A percentile compares a stretch with the other conserved stretches of the same genome.
These are phyloP conservation scores for Cordyceps javanica DNA, from an alignment of 2,329 filamentous ascomycete species.

Conservation along the genomic window DNA sequence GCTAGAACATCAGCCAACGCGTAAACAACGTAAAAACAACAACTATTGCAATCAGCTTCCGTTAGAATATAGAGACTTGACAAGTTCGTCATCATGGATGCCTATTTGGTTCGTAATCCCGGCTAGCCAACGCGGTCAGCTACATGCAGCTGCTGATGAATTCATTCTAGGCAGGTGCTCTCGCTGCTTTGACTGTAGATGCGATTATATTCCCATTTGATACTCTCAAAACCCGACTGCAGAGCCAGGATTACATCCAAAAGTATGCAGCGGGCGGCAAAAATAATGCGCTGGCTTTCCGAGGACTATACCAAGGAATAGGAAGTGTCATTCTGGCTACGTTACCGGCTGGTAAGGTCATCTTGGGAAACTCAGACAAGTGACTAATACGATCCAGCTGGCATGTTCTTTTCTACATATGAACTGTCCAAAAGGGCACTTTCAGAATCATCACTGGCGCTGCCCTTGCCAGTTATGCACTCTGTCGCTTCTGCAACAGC, in stretches of 20 bases:
- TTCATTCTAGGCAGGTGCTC: slow-evolving; percentile 70
- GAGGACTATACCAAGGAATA: slow-evolving; percentile 80
- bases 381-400: slow-evolving; percentile 44
- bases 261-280: slow-evolving; percentile 54
- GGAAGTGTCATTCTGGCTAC: slow-evolving; percentile 81
- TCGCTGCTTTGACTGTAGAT: slow-evolving; percentile 81
- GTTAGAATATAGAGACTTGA: no score
- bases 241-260: slow-evolving; percentile 68
- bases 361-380: background rate
- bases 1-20: no score
- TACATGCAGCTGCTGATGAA: background rate
- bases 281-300: slow-evolving; percentile 43
- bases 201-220: slow-evolving; percentile 82
- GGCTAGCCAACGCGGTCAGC: accelerated
- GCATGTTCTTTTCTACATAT: slow-evolving; percentile 86
- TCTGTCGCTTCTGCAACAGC: slow-evolving; percentile 67
- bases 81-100: slow-evolving; percentile 20
- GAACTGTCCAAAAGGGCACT: slow-evolving; percentile 67
- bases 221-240: slow-evolving; percentile 81
- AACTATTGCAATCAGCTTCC: background rate
- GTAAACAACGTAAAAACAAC: background rate
- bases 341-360: slow-evolving; percentile 65
- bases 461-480: slow-evolving; percentile 67
- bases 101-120: slow-evolving; percentile 25
- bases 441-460: slow-evolving; percentile 39